Evolutionary conservation across 805 yeast species (phyloP).

Genomic region (Nakazawaea sp.): DNA sequence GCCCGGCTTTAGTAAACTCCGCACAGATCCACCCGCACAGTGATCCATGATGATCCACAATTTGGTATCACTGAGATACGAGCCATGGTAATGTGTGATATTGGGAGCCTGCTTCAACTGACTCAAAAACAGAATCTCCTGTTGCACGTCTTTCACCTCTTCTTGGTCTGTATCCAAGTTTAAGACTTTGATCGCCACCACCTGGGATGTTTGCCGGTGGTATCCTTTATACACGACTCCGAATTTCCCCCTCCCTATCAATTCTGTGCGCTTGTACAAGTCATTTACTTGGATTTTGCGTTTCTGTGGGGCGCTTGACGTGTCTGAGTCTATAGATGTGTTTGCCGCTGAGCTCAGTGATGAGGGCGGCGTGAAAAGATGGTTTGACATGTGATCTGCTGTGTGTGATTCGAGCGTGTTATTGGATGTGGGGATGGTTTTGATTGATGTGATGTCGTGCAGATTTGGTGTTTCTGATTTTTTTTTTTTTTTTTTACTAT

Average conservation of each 20-base stretch:
- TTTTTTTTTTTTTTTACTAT: too few species aligned
- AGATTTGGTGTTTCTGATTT: too few species aligned
- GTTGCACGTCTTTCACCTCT: constrained; percentile 91
- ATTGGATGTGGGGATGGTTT: too few species aligned
- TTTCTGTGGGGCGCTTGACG: background rate
- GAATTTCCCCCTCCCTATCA: constrained; percentile 93
- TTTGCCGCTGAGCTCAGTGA: too few species aligned
- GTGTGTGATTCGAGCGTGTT: too few species aligned
- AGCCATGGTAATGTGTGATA: constrained; percentile 87
- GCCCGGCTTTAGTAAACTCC: constrained; percentile 84
- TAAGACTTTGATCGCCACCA: constrained; percentile 89
- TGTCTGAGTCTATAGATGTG: too few species aligned
- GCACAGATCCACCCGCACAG: constrained; percentile 92
- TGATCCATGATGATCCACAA: constrained; percentile 97
- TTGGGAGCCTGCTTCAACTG: constrained; percentile 83
- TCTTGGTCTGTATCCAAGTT: constrained; percentile 90
- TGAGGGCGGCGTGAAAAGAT: too few species aligned
- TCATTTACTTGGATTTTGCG: constrained; percentile 13
- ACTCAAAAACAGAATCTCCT: constrained; percentile 80
- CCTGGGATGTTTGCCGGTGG: constrained; percentile 59
- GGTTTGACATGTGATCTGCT: too few species aligned
- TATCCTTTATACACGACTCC: constrained; percentile 93
- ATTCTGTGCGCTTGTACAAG: constrained; percentile 74
- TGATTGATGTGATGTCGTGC: too few species aligned
- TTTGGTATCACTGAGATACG: constrained; percentile 80